These are phyloP conservation scores for Phytophthora macrochlamydospora DNA, from an alignment of 352 stramenopile genomes.

Conservation along the genomic window DNA sequence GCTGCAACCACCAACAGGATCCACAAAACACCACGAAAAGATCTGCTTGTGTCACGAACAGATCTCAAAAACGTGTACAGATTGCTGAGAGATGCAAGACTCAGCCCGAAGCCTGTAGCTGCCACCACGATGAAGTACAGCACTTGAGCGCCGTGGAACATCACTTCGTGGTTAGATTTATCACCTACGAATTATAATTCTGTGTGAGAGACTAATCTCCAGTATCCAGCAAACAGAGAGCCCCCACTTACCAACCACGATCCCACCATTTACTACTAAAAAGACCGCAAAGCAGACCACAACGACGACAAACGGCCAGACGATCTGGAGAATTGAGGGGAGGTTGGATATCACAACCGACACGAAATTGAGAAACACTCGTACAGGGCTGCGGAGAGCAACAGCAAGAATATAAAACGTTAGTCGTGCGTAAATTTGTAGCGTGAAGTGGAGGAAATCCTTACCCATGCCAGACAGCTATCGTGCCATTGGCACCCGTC, in stretches of 20 bases:
- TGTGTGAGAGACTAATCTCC: neutral
- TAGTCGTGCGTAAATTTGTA: neutral
- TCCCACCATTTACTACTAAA: slow-evolving; percentile 74
- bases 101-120: slow-evolving; percentile 61
- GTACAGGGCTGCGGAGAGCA: slow-evolving; percentile 29
- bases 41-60: slow-evolving; percentile 41
- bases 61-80: slow-evolving; percentile 42
- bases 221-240: too few species aligned
- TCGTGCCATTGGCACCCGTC: slow-evolving; percentile 9
- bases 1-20: slow-evolving; percentile 21
- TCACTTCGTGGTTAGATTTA: slow-evolving; percentile 83
- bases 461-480: slow-evolving; percentile 42
- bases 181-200: slow-evolving; percentile 45
- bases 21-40: slow-evolving; percentile 37
- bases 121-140: slow-evolving; percentile 80
- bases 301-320: slow-evolving; percentile 76
- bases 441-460: neutral
- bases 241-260: slow-evolving; percentile 70
- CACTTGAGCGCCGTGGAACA: slow-evolving; percentile 76
- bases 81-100: slow-evolving; percentile 41
- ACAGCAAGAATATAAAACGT: neutral
- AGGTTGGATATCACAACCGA: slow-evolving; percentile 58
- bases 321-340: slow-evolving; percentile 49
- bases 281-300: slow-evolving; percentile 63
- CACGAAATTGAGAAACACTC: slow-evolving; percentile 70